Base-by-base conservation (phyloP, 2,329 filamentous ascomycete genomes). In the Purpureocillium takamizusanense region DNA sequence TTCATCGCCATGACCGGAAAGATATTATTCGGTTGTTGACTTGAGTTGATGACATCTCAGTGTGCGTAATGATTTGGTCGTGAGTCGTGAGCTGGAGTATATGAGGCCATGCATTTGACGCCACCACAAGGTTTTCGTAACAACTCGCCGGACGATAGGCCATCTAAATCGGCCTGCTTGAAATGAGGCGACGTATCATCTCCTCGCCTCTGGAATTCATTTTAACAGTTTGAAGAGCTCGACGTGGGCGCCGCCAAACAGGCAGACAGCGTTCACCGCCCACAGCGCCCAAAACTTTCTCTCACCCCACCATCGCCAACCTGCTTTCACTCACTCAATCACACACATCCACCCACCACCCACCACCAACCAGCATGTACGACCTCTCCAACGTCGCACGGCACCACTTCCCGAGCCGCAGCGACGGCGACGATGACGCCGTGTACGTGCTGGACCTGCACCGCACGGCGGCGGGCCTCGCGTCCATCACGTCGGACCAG, bases 401-500 rank as follows among this genome's bases (percentile, higher is more conserved):
- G 25, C 50, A 58, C 45, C 46, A 41, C 47, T 52, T 58, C 44
- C 48, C 51, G n/a, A n/a, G n/a, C n/a, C 21, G 43, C 42, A 35
- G 30, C 37, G n/a, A n/a, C n/a, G n/a, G n/a, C 3, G 30, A 42
- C 8, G 67, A 70, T 3, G 30, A 42, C 8, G 67, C 70, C 33
- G 63, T 70, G 37, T 83, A 81, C 54, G 69, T 81, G 27, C 70
- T 78, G 36, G 69, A 76, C 42, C 63, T 83, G 37, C 61, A 71
- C 18, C 67, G 72, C n/a, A 62, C 72, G 4, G 48, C 62, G 1
- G 54, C 61, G 2, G 66, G 70, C 5, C 66, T 84, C 31, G 77
- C 75, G 2, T 70, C 76, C 13, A 82, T 83, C 40, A 74, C 79
- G 3, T 86, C 83, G 1, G 81, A 87, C 60, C 77, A 86, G 58